Base-by-base conservation (phyloP, 2,329 filamentous ascomycete species). In the Coniochaeta sp. region DNA sequence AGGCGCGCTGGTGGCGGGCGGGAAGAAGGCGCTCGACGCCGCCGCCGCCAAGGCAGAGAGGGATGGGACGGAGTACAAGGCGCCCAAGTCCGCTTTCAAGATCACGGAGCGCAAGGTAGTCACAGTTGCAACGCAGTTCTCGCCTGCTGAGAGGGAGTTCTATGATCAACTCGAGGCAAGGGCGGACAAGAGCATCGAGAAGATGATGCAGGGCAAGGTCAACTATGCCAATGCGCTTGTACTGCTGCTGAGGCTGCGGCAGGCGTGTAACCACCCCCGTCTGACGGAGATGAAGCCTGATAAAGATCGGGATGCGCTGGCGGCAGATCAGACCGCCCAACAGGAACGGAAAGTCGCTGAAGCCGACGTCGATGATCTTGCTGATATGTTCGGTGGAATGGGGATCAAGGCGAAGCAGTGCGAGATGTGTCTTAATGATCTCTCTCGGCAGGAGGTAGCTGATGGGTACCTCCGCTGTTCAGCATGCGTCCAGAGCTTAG, bases 211-310 rank as follows among this genome's bases (percentile, higher is more conserved):
- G 49, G 85, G 82, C 6, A 83, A 89, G 63, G 56, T 91, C 50
- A 95, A 91, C 71, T 97, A 97, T 65, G 92, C 95, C 53, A 95
- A 91, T 61, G 94, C 94, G 16, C 82, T 99, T 63, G 91, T 96
- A 10, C 74, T 99, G 55, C 80, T 99, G n/a, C 74, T 99, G 52
- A 85, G 94, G 33, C 75, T 99, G 54, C 81, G 94, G 54, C 94
- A 99, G 67, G 89, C 91, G 18, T 99, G 94, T 68, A 96, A 99
- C 63, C 94, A 99, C 65, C 91, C 91, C 0, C 86, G 90, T 58
- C 76, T 99, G 45, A 86, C 96, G 12, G 89, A 89, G 57, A 86
- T 85, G 56, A 92, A 95, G 63, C 76, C 96, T 52, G 86, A 86
- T 51, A 89, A 89, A 57, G 94, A 99, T 65, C 90, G 86, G 60